These are phyloP conservation scores for Linum lewisii DNA, from an alignment of 345 rosid genomes.

Conservation along the genomic window DNA sequence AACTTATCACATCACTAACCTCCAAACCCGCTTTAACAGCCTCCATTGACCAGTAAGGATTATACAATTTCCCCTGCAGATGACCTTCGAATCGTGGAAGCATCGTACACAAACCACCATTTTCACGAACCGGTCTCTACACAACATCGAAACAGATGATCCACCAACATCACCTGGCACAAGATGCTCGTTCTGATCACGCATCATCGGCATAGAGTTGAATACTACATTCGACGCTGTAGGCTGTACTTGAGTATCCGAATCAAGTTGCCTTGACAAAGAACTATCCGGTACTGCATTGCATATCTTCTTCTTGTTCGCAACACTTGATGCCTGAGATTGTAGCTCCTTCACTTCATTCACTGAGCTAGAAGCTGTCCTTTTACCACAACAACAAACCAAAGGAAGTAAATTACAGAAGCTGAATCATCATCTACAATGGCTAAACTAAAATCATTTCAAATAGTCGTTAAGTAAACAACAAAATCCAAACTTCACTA, in stretches of 20 bases:
- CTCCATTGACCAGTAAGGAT: constrained; percentile 51
- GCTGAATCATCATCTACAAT: background rate
- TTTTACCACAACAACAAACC: too few species aligned
- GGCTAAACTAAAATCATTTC: background rate
- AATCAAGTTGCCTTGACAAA: constrained; percentile 23
- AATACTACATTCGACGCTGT: constrained; percentile 34
- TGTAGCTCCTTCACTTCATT: constrained; percentile 33
- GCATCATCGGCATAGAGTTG: constrained; percentile 66
- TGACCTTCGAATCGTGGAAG: constrained; percentile 21
- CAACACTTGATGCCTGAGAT: constrained; percentile 19
- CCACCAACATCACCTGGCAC: constrained; percentile 24
- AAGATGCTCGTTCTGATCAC: constrained; percentile 11
- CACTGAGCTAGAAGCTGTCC: constrained; percentile 22
- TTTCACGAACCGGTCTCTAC: constrained; percentile 28
- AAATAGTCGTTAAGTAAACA: background rate
- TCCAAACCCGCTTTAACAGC: constrained; percentile 47
- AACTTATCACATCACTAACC: constrained; percentile 37
- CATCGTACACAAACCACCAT: constrained; percentile 23
- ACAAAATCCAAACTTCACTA: background rate
- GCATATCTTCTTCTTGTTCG: constrained; percentile 23
- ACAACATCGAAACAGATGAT: constrained; percentile 31
- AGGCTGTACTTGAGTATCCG: constrained; percentile 15
- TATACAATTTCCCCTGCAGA: constrained; percentile 30
- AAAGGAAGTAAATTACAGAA: background rate
- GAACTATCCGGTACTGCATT: constrained; percentile 13